Base-by-base conservation (phyloP, 352 stramenopile genomes). In the Globisporangium echinulatum region DNA sequence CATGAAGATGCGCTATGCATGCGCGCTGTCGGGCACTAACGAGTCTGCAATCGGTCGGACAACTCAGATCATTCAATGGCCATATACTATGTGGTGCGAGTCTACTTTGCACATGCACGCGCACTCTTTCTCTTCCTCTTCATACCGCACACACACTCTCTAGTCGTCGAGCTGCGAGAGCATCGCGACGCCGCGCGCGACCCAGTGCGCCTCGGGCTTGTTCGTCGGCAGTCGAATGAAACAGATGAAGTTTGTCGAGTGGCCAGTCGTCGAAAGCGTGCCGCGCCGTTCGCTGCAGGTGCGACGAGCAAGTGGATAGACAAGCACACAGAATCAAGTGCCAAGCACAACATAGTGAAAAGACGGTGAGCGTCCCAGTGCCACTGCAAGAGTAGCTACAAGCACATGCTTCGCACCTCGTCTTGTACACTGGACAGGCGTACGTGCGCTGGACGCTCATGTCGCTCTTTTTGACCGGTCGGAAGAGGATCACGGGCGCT, bases 161-260 rank as follows among this genome's bases (percentile, higher is more conserved):
- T 80, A 96, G 49, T 96, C 88, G 62, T 97, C 88, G 25, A 97
- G 69, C 66, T 93, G 82, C 33, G 87, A 89, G 49, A 98, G 75
- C 88, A 98, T 97, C 39, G 93, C 92, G 48, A 98, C 93, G 43
- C 94, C 94, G 19, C 92, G 77, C 56, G 91, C 76, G 48, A 98
- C 92, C 94, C 94, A 98, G 69, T 97, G 90, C n/a, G 72, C 62
- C 55, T 96, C 76, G 0, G 69, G 68, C 49, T 88, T 78, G 60
- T 81, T 79, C 4, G 82, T 94, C 13, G 90, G 88, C 49, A 98
- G 58, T 5, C 79, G 73, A 56, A 98, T 96, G 61, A 93, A 96
- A 71, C 90, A 97, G 56, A 98, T 95, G 63, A 97, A 98, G 73
- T 98, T 98, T 36, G 90, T 97, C 56, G 87, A 97, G 68, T 98